Base-by-base conservation (phyloP, 1,284 basidiomycete species). In the Tetrapyrgos nigripes region DNA sequence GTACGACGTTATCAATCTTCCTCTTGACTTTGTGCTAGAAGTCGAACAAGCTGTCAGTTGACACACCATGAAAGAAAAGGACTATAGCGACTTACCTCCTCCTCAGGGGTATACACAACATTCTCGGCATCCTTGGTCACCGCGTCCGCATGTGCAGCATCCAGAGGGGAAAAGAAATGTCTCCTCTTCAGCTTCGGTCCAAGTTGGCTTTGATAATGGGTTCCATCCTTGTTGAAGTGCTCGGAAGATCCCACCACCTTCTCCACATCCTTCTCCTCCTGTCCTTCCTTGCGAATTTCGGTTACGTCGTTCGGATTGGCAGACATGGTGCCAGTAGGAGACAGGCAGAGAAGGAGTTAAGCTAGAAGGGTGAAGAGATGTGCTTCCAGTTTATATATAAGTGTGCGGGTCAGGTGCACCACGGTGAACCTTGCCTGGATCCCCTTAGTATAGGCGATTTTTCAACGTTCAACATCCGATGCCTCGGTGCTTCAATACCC, bases 1-100 rank as follows among this genome's bases (percentile, higher is more conserved):
- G 71, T 3, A 85, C 79, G 6, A 73, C 70, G 24, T 68, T 67
- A 63, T 85, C 82, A 46, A 84, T 83, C 69, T 83, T 84, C 47
- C 71, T 70, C 53, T 70, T 74, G n/a, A 57, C 55, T 51, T 57
- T 57, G 28, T 57, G 52, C 55, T 57, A 44, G 11, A 24, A 4
- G 27, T n/a, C n/a, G 17, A 10, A 50, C 17, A 35, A n/a, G 11
- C 24, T 26, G 13, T 17, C 28, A 11, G 17, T 44, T 6, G 21
- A n/a, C 45, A 10, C 37, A 40, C 14, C 31, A 40, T 43, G 17
- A n/a, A 11, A 10, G 21, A 24, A 11, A n/a, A 14, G 21, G 6
- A 21, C 14, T 48, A 24, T n/a, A 19, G 27, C 13, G 8, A 40
- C 59, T 40, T 23, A 60, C 59, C 26, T 60, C 59, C 45, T 60